Percentiles rank a stretch among this genome's conserved stretches.
Conservation (phyloP, 768 basidiomycete species). For the Dioszegia crocea region DNA sequence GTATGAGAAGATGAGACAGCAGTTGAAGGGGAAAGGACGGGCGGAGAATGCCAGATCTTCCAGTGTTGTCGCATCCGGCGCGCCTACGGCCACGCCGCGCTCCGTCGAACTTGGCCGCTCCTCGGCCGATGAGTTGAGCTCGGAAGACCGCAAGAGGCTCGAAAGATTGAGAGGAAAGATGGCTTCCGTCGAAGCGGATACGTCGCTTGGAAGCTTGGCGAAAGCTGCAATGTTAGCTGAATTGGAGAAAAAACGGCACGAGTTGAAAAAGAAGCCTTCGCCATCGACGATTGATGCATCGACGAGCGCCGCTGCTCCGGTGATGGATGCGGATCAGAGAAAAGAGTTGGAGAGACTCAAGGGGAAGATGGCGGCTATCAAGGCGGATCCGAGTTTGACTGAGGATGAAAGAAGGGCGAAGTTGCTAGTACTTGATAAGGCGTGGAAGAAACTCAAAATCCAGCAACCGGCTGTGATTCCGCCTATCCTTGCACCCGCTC, state of each 20-base stretch:
- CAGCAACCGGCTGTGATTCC: neutral
- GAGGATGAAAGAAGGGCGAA: neutral
- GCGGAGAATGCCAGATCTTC: neutral
- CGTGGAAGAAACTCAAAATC: neutral
- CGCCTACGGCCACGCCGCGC: too few relatives aligned
- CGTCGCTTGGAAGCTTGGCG: neutral
- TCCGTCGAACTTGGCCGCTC: too few relatives aligned
- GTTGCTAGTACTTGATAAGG: neutral
- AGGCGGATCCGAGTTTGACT: neutral
- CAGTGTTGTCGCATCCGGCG: too few relatives aligned
- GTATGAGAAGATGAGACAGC: conserved; percentile 4
- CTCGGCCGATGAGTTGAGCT: too few relatives aligned
- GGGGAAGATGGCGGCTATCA: conserved; percentile 3
- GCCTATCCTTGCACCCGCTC: neutral
- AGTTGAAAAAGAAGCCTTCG: neutral
- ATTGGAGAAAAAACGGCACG: neutral
- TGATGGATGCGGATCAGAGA: neutral
- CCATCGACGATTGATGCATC: too few relatives aligned
- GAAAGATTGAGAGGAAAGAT: conserved; percentile 1
- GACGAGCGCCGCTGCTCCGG: too few relatives aligned
- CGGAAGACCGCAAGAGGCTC: conserved; percentile 1
- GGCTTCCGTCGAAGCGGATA: neutral
- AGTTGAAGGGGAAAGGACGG: neutral
- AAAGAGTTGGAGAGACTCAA: neutral
- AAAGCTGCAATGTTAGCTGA: neutral